Evolutionary conservation across 139 green algal species (phyloP).

Genomic region (Pseudopediastrum boryanum): DNA sequence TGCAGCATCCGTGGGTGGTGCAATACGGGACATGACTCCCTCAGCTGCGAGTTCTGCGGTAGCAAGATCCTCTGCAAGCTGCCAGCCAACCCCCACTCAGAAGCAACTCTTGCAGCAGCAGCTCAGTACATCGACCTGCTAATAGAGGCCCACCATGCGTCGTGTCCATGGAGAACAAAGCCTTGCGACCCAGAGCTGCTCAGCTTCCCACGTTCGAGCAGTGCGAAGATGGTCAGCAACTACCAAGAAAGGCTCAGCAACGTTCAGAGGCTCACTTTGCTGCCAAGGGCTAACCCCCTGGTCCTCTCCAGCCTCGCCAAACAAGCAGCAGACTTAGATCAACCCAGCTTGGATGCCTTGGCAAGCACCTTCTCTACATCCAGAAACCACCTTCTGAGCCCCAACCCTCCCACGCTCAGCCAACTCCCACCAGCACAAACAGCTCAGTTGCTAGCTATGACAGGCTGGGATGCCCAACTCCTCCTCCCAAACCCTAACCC

Average conservation of each 20-base stretch:
- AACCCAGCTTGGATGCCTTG: too few species aligned
- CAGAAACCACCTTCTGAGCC: too few species aligned
- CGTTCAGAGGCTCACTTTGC: too few species aligned
- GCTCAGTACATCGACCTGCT: conserved; percentile 39
- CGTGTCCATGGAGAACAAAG: too few species aligned
- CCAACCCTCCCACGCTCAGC: too few species aligned
- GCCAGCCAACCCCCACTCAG: neutral
- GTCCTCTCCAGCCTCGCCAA: conserved; percentile 55
- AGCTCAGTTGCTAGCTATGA: neutral
- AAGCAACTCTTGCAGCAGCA: conserved; percentile 9
- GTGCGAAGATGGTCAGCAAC: neutral
- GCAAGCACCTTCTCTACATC: too few species aligned
- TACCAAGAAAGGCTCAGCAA: neutral
- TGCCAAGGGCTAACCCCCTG: conserved; percentile 28
- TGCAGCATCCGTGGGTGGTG: conserved; percentile 71
- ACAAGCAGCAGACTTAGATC: conserved; percentile 14
- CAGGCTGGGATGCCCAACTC: conserved; percentile 49
- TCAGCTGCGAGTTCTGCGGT: conserved; percentile 69
- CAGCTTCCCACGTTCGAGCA: neutral
- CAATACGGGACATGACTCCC: conserved; percentile 62
- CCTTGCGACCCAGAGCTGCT: too few species aligned
- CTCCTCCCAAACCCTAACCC: conserved; percentile 7
- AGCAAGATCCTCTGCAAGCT: conserved; percentile 54
- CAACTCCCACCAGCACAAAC: neutral
- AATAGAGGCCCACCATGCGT: conserved; percentile 39